A percentile compares a stretch with the other conserved stretches of the same genome.
Conservation (phyloP, 495 filamentous ascomycete genomes). For the Parathielavia hyrcaniae region DNA sequence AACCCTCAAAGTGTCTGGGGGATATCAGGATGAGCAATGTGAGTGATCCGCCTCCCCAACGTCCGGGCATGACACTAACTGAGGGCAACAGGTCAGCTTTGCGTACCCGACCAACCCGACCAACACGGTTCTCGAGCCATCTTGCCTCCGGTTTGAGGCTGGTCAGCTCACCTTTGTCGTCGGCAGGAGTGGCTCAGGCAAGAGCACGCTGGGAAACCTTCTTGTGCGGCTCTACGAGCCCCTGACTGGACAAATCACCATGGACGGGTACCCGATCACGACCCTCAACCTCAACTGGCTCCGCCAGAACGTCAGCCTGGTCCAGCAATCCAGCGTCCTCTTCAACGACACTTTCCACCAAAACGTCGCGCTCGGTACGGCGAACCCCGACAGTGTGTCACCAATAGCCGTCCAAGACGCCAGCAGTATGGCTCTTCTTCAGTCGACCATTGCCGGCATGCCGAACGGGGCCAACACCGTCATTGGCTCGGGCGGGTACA, state of each 20-base stretch:
- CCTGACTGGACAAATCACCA: constrained; percentile 54
- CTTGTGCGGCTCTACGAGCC: constrained; percentile 71
- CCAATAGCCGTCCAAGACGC: constrained; percentile 52
- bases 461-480: constrained; percentile 68
- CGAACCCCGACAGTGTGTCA: constrained; percentile 44
- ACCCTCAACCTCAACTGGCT: constrained; percentile 65
- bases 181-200: constrained; percentile 84
- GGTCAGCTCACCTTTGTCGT: constrained; percentile 76
- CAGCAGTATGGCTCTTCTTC: constrained; percentile 61
- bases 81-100: constrained; percentile 60
- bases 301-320: constrained; percentile 67
- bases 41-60: constrained; percentile 26
- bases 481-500: constrained; percentile 62
- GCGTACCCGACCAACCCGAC: constrained; percentile 71
- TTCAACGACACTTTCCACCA: constrained; percentile 77
- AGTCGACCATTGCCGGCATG: constrained; percentile 62
- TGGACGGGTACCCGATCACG: constrained; percentile 62
- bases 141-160: constrained; percentile 60
- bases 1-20: constrained; percentile 46
- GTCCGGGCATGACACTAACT: neutral
- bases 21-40: constrained; percentile 67
- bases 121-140: constrained; percentile 51
- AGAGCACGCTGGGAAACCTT: constrained; percentile 81
- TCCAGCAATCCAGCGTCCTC: constrained; percentile 75
- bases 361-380: constrained; percentile 74